Percentiles rank a stretch among this genome's conserved stretches.
Conservation (phyloP, 192 early-diverging fungal species). For the Dispira parvispora region DNA sequence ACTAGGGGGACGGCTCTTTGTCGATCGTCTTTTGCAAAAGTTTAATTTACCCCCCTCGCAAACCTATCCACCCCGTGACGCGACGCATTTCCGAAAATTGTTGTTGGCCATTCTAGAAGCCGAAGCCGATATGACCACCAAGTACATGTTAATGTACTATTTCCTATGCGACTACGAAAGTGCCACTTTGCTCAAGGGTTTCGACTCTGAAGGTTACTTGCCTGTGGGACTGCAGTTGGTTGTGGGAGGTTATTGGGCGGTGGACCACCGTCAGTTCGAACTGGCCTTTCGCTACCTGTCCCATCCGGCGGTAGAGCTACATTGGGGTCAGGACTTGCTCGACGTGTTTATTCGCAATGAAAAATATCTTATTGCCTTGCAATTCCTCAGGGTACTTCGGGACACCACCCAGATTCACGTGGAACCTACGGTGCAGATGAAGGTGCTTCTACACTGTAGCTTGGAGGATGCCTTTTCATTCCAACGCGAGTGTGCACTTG, state of each 20-base stretch:
- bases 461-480: conserved; percentile 23
- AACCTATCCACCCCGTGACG: neutral
- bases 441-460: conserved; percentile 19
- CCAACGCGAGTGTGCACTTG: conserved; percentile 14
- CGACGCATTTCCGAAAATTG: neutral
- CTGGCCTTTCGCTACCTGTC: conserved; percentile 19
- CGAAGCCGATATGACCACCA: neutral
- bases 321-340: conserved; percentile 25
- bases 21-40: neutral
- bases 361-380: conserved; percentile 13
- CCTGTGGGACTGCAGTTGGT: conserved; percentile 17
- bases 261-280: conserved; percentile 23
- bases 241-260: conserved; percentile 28
- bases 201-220: neutral
- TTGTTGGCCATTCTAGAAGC: neutral
- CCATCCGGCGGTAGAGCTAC: conserved; percentile 23
- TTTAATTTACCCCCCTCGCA: neutral
- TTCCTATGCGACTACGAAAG: neutral
- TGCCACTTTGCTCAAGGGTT: neutral
- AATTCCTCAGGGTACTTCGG: conserved; percentile 17
- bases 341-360: conserved; percentile 14
- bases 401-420: conserved; percentile 14
- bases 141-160: neutral
- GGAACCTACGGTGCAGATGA: conserved; percentile 20
- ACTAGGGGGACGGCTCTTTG: neutral